Evolutionary conservation across 2,329 filamentous ascomycete species (phyloP).

Genomic region (Colletotrichum camelliae): DNA sequence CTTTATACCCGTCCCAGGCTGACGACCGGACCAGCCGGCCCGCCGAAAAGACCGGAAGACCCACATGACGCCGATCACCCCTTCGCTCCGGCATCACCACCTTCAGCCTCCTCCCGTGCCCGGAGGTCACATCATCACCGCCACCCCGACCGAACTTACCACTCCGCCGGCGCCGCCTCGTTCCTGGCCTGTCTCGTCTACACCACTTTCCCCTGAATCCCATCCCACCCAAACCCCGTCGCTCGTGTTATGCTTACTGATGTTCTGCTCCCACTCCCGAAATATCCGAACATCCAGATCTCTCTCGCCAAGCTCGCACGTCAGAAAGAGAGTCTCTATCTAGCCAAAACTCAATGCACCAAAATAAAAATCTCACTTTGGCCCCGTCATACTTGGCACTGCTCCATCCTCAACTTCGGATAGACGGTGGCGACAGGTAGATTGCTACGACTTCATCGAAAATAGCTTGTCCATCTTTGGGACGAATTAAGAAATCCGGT

Average conservation of each 20-base stretch:
- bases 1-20: background rate
- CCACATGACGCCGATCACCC: background rate
- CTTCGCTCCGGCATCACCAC: background rate
- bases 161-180: background rate
- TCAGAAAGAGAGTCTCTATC: background rate
- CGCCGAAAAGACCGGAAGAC: background rate
- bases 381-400: background rate
- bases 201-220: background rate
- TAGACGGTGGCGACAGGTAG: background rate
- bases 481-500: background rate
- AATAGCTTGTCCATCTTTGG: background rate
- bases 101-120: background rate
- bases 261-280: background rate
- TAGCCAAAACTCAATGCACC: background rate
- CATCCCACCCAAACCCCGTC: background rate
- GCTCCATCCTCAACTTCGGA: background rate
- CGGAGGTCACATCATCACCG: background rate
- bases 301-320: background rate
- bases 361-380: background rate
- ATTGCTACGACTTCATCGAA: background rate
- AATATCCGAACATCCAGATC: background rate
- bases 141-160: background rate
- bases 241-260: background rate
- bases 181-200: background rate
- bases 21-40: background rate